phyloP scores from a whole-genome alignment of 305 asterid genomes.

The Fraxinus floribunda region DNA sequence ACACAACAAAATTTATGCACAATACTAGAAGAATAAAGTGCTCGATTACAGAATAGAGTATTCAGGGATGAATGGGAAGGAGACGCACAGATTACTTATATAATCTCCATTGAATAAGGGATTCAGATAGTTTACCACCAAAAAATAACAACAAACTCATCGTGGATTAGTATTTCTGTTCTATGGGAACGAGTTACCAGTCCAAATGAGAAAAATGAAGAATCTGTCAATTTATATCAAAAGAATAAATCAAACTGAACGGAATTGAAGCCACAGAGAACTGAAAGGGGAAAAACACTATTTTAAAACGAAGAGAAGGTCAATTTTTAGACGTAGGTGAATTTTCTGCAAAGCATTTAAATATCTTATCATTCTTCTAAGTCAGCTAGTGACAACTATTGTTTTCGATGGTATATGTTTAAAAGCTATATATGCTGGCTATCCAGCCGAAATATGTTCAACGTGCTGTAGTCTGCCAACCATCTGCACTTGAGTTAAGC shows the following conservation, averaged over 20 bases:
- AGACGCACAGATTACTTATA: not conserved
- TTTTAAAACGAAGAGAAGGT: not conserved
- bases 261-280: not conserved
- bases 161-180: slow-evolving; percentile 9
- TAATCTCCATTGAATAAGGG: slow-evolving; percentile 7
- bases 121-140: slow-evolving; percentile 12
- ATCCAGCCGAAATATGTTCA: not conserved
- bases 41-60: slow-evolving; percentile 1
- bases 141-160: slow-evolving; percentile 3
- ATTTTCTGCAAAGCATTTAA: slow-evolving; percentile 10
- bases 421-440: not conserved
- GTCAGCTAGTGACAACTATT: not conserved
- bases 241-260: not conserved
- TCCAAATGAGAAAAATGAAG: not conserved
- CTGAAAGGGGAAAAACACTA: not conserved
- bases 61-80: slow-evolving; percentile 15
- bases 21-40: not conserved
- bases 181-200: slow-evolving; percentile 10
- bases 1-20: slow-evolving; percentile 9
- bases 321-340: not conserved
- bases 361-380: slow-evolving; percentile 9
- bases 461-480: not conserved
- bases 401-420: not conserved
- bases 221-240: not conserved
- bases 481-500: slow-evolving; percentile 19